A percentile compares a stretch with the other conserved stretches of the same genome.
phyloP scores from a whole-genome alignment of 768 basidiomycete genomes.

The Sarcomyxa edulis region DNA sequence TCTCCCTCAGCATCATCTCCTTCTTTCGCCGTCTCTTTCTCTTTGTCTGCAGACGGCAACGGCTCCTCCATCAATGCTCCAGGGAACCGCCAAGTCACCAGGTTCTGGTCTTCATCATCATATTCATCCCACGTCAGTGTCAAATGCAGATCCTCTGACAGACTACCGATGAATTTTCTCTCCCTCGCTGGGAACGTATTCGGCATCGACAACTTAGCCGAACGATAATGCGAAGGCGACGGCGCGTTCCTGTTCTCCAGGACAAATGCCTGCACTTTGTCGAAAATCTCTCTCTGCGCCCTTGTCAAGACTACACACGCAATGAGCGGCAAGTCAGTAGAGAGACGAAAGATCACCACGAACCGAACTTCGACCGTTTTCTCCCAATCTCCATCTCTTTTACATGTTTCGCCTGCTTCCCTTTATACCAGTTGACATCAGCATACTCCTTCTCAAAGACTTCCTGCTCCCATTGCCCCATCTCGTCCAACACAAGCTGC shows the following conservation, averaged over 20 bases:
- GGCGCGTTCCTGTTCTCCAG: slow-evolving; percentile 32
- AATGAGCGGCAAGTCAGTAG: not conserved
- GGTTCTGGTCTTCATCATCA: slow-evolving; percentile 74
- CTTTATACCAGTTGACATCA: slow-evolving; percentile 90
- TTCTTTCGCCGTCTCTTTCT: slow-evolving; percentile 22
- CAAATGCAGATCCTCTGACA: slow-evolving; percentile 77
- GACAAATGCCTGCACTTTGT: slow-evolving; percentile 75
- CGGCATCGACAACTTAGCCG: slow-evolving; percentile 55
- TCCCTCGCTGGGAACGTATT: slow-evolving; percentile 82
- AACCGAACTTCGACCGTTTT: slow-evolving; percentile 62
- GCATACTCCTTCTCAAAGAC: slow-evolving; percentile 89
- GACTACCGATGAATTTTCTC: slow-evolving; percentile 67
- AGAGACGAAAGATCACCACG: slow-evolving; percentile 17
- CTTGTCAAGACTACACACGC: slow-evolving; percentile 58
- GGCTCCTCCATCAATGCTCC: slow-evolving; percentile 25
- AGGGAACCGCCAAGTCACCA: slow-evolving; percentile 67
- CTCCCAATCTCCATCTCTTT: slow-evolving; percentile 59
- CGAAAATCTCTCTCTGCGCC: slow-evolving; percentile 73
- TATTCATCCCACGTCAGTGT: slow-evolving; percentile 90
- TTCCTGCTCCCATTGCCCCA: slow-evolving; percentile 84
- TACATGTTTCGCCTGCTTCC: slow-evolving; percentile 76
- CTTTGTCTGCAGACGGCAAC: slow-evolving; percentile 24
- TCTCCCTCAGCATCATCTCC: slow-evolving; percentile 23
- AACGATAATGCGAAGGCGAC: slow-evolving; percentile 24
- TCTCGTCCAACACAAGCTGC: slow-evolving; percentile 84